These are phyloP conservation scores for Malbranchea zuffiana DNA, from an alignment of 2,329 filamentous ascomycete species.

Conservation along the genomic window DNA sequence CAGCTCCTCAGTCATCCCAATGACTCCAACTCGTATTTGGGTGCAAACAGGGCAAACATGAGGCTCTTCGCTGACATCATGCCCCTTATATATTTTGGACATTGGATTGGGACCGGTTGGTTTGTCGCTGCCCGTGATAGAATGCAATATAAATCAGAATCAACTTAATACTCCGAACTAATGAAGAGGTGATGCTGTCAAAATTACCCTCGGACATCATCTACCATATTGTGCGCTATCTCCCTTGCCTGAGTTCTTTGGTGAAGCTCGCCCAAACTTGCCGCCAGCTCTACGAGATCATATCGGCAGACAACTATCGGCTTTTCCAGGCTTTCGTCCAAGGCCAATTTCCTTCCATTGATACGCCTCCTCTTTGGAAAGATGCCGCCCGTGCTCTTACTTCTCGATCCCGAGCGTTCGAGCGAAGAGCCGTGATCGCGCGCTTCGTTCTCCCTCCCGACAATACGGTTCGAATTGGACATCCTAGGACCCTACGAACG, in stretches of 20 bases:
- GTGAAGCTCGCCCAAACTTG: constrained; percentile 37
- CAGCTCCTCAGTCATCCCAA: too few species aligned
- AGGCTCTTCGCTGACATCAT: too few species aligned
- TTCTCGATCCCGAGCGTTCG: constrained; percentile 47
- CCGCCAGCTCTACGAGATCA: constrained; percentile 35
- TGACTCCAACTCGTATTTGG: too few species aligned
- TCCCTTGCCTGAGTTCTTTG: constrained; percentile 39
- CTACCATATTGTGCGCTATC: constrained; percentile 30
- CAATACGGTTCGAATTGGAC: constrained; percentile 32
- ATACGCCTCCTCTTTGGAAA: constrained; percentile 35
- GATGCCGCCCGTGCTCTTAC: constrained; percentile 45
- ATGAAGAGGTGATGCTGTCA: constrained; percentile 23
- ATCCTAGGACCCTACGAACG: constrained; percentile 29
- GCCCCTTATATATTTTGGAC: too few species aligned
- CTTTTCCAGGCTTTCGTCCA: constrained; percentile 38
- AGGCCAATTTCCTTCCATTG: constrained; percentile 38
- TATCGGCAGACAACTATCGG: constrained; percentile 40
- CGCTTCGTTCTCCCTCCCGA: constrained; percentile 40
- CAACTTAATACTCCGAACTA: too few species aligned
- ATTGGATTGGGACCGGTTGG: too few species aligned
- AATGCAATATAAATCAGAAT: too few species aligned
- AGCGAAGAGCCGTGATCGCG: constrained; percentile 45
- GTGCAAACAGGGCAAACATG: too few species aligned
- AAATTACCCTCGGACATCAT: constrained; percentile 36
- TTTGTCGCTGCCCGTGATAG: too few species aligned